Conservation (phyloP, 495 filamentous ascomycete genomes). For the Cryomyces antarcticus region DNA sequence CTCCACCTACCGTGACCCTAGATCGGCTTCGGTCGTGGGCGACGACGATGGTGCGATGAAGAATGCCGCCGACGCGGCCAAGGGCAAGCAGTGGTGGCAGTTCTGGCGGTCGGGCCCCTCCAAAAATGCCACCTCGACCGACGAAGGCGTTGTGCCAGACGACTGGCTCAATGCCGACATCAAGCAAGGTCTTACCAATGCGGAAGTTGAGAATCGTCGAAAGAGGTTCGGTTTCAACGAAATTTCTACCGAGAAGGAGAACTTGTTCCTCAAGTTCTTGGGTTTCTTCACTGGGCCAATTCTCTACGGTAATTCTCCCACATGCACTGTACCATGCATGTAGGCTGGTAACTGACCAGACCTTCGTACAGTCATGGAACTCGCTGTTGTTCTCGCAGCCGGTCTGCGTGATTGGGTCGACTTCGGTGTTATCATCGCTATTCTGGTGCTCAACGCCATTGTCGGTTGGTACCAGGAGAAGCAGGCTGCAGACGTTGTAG, state of each 20-base stretch:
- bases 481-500: constrained; percentile 68
- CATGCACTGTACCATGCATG: neutral
- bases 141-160: constrained; percentile 29
- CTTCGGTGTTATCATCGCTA: constrained; percentile 67
- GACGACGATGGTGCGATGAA: neutral
- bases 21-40: constrained; percentile 2
- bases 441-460: constrained; percentile 57
- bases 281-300: constrained; percentile 68
- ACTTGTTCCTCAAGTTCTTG: constrained; percentile 56
- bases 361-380: constrained; percentile 47
- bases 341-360: neutral
- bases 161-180: constrained; percentile 60
- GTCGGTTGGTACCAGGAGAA: constrained; percentile 82
- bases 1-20: constrained; percentile 18
- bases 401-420: constrained; percentile 70
- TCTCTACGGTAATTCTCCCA: constrained; percentile 46
- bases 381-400: constrained; percentile 59
- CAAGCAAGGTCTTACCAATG: constrained; percentile 33
- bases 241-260: constrained; percentile 54
- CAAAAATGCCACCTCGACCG: constrained; percentile 13
- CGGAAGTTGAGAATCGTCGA: constrained; percentile 43
- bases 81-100: constrained; percentile 20
- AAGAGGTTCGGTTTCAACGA: constrained; percentile 56
- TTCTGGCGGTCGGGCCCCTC: constrained; percentile 26
- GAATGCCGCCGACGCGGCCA: constrained; percentile 6